These are phyloP conservation scores for Crithidia thermophila DNA, from an alignment of 208 protist genomes.

Conservation along the genomic window DNA sequence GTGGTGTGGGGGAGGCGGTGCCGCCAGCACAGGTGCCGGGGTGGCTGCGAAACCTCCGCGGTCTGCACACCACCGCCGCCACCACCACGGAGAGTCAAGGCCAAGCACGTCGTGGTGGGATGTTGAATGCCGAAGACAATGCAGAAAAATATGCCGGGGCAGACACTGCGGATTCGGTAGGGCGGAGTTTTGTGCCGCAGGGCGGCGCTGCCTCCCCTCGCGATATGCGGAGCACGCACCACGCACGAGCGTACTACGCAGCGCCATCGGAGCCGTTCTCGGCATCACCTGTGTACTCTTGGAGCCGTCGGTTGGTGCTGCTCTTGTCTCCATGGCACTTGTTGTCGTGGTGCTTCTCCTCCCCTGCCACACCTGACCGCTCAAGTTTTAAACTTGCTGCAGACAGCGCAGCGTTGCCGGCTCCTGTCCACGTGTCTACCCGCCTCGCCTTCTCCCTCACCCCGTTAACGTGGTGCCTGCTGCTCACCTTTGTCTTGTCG, in stretches of 20 bases:
- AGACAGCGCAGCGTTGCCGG: background rate
- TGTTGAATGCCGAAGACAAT: background rate
- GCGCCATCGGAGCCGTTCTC: background rate
- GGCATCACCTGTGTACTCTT: background rate
- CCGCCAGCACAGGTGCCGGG: slow-evolving; percentile 4
- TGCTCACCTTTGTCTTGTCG: slow-evolving; percentile 61
- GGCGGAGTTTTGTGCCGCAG: background rate
- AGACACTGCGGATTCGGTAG: background rate
- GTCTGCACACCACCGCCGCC: background rate
- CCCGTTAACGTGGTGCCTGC: slow-evolving; percentile 22
- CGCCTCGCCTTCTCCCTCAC: slow-evolving; percentile 23
- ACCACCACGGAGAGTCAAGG: background rate
- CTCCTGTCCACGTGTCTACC: slow-evolving; percentile 5
- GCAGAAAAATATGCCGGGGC: background rate
- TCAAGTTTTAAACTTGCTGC: no score
- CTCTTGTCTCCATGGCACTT: no score
- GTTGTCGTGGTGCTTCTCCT: no score
- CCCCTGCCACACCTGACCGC: no score
- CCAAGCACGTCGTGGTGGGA: background rate
- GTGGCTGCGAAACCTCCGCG: slow-evolving; percentile 25
- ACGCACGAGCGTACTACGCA: background rate
- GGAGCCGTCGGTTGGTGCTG: background rate
- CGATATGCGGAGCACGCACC: background rate
- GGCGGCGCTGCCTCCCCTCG: slow-evolving; percentile 11
- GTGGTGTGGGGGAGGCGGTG: background rate